A percentile compares a stretch with the other conserved stretches of the same genome.
Conservation (phyloP, 1,284 basidiomycete genomes). For the Phellinidium pouzarii region DNA sequence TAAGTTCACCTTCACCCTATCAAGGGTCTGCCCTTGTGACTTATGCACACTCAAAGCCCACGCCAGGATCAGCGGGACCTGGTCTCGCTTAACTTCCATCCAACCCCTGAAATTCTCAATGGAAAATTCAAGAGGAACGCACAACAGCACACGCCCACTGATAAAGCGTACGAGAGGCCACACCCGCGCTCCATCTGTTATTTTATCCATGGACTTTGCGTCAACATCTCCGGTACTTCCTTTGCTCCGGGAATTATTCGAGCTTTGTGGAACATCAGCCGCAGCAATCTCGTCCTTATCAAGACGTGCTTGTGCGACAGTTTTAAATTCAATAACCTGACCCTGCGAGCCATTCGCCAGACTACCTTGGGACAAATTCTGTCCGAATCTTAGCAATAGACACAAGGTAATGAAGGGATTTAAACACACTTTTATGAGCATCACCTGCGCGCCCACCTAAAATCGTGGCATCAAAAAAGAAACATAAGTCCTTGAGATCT, state of each 20-base stretch:
- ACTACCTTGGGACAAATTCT: constrained; percentile 54
- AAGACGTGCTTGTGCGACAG: constrained; percentile 28
- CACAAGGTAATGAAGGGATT: not conserved
- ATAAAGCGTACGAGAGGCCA: constrained; percentile 33
- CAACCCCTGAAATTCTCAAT: constrained; percentile 21
- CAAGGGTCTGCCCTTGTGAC: constrained; percentile 77
- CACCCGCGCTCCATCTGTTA: not conserved
- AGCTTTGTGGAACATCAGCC: constrained; percentile 13
- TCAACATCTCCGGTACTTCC: not conserved
- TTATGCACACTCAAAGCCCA: constrained; percentile 86
- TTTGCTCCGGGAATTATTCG: not conserved
- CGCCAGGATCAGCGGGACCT: constrained; percentile 63
- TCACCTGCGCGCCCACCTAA: constrained; percentile 57
- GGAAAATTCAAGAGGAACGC: constrained; percentile 20
- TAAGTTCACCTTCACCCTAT: constrained; percentile 69
- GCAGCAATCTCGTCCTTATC: constrained; percentile 26
- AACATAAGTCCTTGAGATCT: constrained; percentile 23
- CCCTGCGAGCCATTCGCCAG: constrained; percentile 86
- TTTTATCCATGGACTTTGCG: not conserved
- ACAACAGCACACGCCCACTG: constrained; percentile 16
- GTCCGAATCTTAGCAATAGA: constrained; percentile 18
- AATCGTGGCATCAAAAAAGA: constrained; percentile 20
- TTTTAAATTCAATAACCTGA: constrained; percentile 54
- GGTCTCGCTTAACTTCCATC: constrained; percentile 22
- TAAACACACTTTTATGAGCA: constrained; percentile 54